phyloP scores from a whole-genome alignment of 306 rosid species.

The Gastrolobium bilobum region DNA sequence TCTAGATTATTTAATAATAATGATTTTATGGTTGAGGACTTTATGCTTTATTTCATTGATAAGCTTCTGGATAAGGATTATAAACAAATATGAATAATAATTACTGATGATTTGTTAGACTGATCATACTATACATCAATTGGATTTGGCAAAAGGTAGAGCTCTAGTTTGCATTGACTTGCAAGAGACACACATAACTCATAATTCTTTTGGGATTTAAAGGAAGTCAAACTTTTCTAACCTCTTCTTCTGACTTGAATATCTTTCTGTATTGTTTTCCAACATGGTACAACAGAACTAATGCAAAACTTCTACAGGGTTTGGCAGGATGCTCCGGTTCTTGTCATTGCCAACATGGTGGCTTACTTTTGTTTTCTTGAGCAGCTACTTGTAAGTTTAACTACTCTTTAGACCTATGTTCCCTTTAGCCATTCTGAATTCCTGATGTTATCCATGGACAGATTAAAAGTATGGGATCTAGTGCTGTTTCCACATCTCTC shows the following conservation, averaged over 20 bases:
- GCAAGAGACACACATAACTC: not conserved
- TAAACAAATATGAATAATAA: not conserved
- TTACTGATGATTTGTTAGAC: not conserved
- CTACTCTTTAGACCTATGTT: slow-evolving; percentile 1
- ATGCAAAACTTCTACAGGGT: slow-evolving; percentile 42
- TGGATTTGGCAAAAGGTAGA: not conserved
- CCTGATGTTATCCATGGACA: slow-evolving; percentile 53
- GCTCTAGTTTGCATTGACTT: not conserved
- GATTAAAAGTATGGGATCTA: slow-evolving; percentile 74
- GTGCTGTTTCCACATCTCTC: slow-evolving; percentile 79
- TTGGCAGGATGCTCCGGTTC: slow-evolving; percentile 59
- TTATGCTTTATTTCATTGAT: not conserved
- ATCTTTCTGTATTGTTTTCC: slow-evolving; percentile 35
- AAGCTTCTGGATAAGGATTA: slow-evolving; percentile 7
- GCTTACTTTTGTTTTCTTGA: slow-evolving; percentile 62
- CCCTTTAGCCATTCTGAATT: slow-evolving; percentile 31
- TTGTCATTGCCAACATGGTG: slow-evolving; percentile 56
- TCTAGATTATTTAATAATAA: not conserved
- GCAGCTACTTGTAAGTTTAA: slow-evolving; percentile 59
- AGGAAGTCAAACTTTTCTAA: not conserved
- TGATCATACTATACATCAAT: slow-evolving; percentile 18
- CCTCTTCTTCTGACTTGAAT: slow-evolving; percentile 3
- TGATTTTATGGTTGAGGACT: not conserved
- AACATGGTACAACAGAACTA: slow-evolving; percentile 37
- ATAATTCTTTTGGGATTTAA: not conserved